Conservation (phyloP, 345 rosid genomes). For the Euphorbia lathyris region DNA sequence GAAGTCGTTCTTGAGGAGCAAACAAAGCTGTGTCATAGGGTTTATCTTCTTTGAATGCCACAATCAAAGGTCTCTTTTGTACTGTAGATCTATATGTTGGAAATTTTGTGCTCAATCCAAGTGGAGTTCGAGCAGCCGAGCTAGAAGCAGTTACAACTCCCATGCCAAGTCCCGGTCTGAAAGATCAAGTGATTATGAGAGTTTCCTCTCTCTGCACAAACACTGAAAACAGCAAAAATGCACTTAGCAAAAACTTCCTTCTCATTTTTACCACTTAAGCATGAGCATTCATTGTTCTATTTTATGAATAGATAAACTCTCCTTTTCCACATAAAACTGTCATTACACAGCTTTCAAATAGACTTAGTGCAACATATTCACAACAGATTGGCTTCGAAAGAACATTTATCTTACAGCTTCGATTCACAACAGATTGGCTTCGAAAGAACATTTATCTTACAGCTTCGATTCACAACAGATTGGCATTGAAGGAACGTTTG, state of each 20-base stretch:
- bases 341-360: no score
- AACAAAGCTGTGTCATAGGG: conserved; percentile 41
- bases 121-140: conserved; percentile 67
- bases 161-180: conserved; percentile 42
- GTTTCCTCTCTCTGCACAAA: conserved; percentile 15
- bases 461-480: no score
- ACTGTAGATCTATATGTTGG: conserved; percentile 33
- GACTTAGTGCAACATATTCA: no score
- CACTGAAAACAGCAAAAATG: conserved; percentile 23
- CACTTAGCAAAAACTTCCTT: neutral
- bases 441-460: no score
- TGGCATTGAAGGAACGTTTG: no score
- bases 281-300: neutral
- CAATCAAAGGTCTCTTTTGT: conserved; percentile 46
- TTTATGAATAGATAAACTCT: neutral
- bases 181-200: neutral
- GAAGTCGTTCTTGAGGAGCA: conserved; percentile 42
- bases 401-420: no score
- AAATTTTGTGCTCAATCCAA: conserved; percentile 50
- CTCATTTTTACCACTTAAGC: neutral
- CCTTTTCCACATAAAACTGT: no score
- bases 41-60: conserved; percentile 73
- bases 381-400: no score
- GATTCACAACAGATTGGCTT: no score
- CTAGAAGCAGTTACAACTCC: conserved; percentile 85